phyloP scores from a whole-genome alignment of 768 basidiomycete species.

The Leccinum subgranulosum region DNA sequence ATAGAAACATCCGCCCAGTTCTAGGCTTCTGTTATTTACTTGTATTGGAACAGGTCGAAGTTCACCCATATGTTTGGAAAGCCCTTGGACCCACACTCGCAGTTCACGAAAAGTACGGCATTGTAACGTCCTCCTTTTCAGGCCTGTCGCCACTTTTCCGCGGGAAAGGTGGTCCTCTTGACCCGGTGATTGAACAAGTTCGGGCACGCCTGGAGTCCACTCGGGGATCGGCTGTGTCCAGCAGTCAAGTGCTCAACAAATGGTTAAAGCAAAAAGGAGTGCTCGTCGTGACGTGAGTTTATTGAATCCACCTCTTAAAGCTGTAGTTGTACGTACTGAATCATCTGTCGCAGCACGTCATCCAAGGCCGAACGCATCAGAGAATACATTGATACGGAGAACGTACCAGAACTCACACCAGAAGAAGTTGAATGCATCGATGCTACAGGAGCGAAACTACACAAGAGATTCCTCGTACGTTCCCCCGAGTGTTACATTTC shows the following conservation, averaged over 20 bases:
- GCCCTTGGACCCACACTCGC: constrained; percentile 36
- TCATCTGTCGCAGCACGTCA: constrained; percentile 27
- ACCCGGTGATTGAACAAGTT: constrained; percentile 35
- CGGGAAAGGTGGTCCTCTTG: constrained; percentile 37
- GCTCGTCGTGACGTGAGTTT: constrained; percentile 31
- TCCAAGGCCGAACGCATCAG: constrained; percentile 31
- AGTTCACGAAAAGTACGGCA: constrained; percentile 34
- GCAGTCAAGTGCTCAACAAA: constrained; percentile 28
- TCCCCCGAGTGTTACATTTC: not conserved
- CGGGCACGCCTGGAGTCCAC: constrained; percentile 27
- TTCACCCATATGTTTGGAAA: constrained; percentile 51
- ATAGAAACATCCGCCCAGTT: too few species aligned
- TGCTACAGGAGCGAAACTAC: constrained; percentile 19
- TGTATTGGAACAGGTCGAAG: constrained; percentile 39
- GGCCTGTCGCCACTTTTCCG: constrained; percentile 40
- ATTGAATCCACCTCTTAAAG: not conserved
- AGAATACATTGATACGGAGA: constrained; percentile 32
- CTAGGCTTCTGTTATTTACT: not conserved
- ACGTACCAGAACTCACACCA: constrained; percentile 25
- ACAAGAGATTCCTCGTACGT: constrained; percentile 29
- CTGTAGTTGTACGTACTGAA: not conserved
- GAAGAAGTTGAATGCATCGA: constrained; percentile 28
- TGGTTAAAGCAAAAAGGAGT: constrained; percentile 32
- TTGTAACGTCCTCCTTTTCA: constrained; percentile 39
- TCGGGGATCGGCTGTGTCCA: constrained; percentile 25